Evolutionary conservation across 441 rosid genomes (phyloP), one percentile per base, ranked within the genome.

Genomic region (Aquilaria agallochum): DNA sequence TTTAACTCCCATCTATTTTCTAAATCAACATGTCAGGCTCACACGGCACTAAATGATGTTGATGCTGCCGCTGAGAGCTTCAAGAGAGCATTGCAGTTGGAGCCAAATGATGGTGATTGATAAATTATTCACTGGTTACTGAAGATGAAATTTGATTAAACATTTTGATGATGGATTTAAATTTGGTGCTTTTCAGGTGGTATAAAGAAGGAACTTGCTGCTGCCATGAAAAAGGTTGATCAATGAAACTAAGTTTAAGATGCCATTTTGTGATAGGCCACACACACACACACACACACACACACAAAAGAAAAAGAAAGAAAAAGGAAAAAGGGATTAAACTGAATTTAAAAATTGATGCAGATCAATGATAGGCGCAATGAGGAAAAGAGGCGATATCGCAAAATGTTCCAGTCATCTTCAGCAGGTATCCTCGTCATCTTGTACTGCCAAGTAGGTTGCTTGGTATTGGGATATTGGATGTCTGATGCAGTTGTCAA

Each of bases 1-100:
- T 42, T 31, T 40, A 42, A 7, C 20, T 11, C 53, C 15, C 36
- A 55, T 32, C 59, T 51, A 13, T 11, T 11, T 49, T 68, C 31
- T 32, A 20, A 20, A 42, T 50, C 61, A 60, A 27, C 63, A 10
- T 65, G 30, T 63, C 77, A 94, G 97, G 99, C 95, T 20, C 73
- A 87, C 74, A 81, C 83, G 90, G 96, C 90, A 55, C 95, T 91
- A 33, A 85, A 87, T 58, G 96, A 91, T 14, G 68, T 94, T 6
- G 97, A 94, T 75, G 89, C 90, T 72, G 96, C 99, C 30, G 96
- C 75, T 54, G 99, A 91, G 73, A 94, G 97, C 83, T 85, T 94
- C 63, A 77, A 77, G 69, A 91, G 87, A 83, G 99, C 97, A 50
- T 74, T 89, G 74, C 81, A 72, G 36, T 73, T 94, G 77, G 99